Evolutionary conservation across 2,329 filamentous ascomycete genomes (phyloP).

Genomic region (Chrysoporthe deuterocubensis): DNA sequence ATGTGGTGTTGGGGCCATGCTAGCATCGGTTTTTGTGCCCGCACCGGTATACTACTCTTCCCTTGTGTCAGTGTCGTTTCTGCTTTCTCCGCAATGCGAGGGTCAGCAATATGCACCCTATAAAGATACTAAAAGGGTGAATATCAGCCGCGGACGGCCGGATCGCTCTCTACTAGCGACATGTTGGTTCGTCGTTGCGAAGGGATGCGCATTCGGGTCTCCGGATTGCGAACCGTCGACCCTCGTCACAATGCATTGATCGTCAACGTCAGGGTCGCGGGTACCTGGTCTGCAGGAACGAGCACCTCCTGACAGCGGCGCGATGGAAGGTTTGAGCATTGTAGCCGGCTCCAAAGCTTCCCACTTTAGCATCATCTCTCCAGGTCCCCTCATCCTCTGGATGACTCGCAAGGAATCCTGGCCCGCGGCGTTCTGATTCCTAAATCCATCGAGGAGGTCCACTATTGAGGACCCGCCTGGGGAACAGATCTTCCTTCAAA

Average conservation of each 20-base stretch:
- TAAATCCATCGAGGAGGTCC: conserved; percentile 16
- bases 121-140: background rate
- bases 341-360: conserved; percentile 11
- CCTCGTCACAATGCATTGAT: conserved; percentile 24
- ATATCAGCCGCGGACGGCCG: background rate
- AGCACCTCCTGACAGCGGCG: conserved; percentile 20
- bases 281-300: conserved; percentile 22
- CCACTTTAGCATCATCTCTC: background rate
- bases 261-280: conserved; percentile 15
- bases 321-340: conserved; percentile 8
- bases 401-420: conserved; percentile 8
- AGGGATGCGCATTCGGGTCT: background rate
- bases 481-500: conserved; percentile 16
- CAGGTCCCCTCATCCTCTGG: background rate
- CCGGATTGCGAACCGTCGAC: background rate
- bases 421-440: conserved; percentile 13
- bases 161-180: background rate
- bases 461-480: conserved; percentile 6
- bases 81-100: conserved; percentile 18
- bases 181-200: background rate
- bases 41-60: background rate
- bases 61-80: conserved; percentile 13
- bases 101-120: conserved; percentile 3
- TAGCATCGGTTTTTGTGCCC: conserved; percentile 2
- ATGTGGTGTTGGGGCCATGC: conserved; percentile 7